A percentile compares a stretch with the other conserved stretches of the same genome.
These are phyloP conservation scores for Dactylellina leptospora DNA, from an alignment of 2,329 filamentous ascomycete species.

Conservation along the genomic window DNA sequence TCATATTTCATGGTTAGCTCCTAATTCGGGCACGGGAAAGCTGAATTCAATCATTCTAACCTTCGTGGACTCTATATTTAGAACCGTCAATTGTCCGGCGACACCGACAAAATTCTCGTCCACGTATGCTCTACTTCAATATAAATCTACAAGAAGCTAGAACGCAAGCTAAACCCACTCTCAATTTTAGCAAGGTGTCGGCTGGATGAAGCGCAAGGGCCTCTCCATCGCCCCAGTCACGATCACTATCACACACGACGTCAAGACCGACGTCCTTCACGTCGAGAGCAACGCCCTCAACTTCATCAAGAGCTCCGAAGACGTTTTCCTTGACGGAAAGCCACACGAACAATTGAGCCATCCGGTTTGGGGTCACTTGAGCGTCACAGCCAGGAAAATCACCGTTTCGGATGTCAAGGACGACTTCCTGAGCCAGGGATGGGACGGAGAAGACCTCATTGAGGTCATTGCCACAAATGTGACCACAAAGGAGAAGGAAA, in stretches of 20 bases:
- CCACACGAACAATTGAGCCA: constrained; percentile 67
- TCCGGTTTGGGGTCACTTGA: constrained; percentile 79
- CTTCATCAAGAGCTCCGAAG: constrained; percentile 72
- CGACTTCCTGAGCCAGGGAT: constrained; percentile 68
- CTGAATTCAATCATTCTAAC: no score
- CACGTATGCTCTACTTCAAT: constrained; percentile 62
- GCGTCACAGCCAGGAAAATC: constrained; percentile 68
- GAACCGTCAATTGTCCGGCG: constrained; percentile 79
- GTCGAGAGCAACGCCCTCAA: constrained; percentile 77
- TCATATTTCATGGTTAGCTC: constrained; percentile 73
- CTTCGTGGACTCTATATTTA: no score
- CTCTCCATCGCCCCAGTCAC: constrained; percentile 75
- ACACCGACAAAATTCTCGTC: constrained; percentile 72
- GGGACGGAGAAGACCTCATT: constrained; percentile 68
- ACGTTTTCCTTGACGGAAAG: constrained; percentile 64
- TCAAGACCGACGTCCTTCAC: constrained; percentile 69
- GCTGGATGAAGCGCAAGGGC: constrained; percentile 76
- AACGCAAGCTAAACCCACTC: constrained; percentile 11
- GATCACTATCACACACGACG: constrained; percentile 62
- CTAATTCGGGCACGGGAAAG: no score
- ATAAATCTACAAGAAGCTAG: constrained; percentile 7
- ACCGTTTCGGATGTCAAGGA: constrained; percentile 63
- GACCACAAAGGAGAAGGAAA: constrained; percentile 62
- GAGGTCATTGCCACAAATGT: constrained; percentile 63
- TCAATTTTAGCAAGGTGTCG: constrained; percentile 69